Percentiles rank a stretch among this genome's conserved stretches.
phyloP scores from a whole-genome alignment of 2,329 filamentous ascomycete species.

The Metarhizium rileyi region DNA sequence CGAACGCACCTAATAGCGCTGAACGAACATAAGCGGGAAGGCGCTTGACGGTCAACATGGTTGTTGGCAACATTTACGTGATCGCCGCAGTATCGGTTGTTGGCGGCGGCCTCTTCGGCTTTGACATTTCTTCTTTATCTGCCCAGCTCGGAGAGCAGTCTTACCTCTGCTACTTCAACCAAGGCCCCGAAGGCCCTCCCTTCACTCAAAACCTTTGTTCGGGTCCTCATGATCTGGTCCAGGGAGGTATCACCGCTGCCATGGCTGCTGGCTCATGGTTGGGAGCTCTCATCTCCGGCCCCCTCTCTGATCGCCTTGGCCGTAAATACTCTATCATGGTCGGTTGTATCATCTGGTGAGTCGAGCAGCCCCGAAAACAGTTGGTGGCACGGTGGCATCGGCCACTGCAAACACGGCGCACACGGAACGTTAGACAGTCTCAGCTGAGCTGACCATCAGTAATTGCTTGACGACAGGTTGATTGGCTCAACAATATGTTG shows the following conservation, averaged over 20 bases:
- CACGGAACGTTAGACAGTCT: background rate
- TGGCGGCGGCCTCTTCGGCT: constrained; percentile 46
- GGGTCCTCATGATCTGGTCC: constrained; percentile 29
- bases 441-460: background rate
- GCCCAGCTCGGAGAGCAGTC: constrained; percentile 29
- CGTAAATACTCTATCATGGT: constrained; percentile 42
- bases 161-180: constrained; percentile 29
- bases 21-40: background rate
- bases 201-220: constrained; percentile 20
- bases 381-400: background rate
- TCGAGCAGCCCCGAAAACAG: background rate
- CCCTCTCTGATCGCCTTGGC: constrained; percentile 38
- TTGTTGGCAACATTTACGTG: constrained; percentile 25
- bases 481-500: constrained; percentile 37
- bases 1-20: background rate
- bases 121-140: constrained; percentile 55
- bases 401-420: background rate
- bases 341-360: constrained; percentile 41
- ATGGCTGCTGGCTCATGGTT: constrained; percentile 43
- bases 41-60: constrained; percentile 13
- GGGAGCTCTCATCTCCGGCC: constrained; percentile 37
- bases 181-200: constrained; percentile 23
- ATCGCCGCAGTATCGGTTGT: constrained; percentile 27
- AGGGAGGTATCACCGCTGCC: constrained; percentile 42
- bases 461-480: constrained; percentile 23